Percentiles rank a stretch among this genome's conserved stretches.
phyloP scores from a whole-genome alignment of 1,284 basidiomycete species.

The Austroboletus novae-zelandiae region DNA sequence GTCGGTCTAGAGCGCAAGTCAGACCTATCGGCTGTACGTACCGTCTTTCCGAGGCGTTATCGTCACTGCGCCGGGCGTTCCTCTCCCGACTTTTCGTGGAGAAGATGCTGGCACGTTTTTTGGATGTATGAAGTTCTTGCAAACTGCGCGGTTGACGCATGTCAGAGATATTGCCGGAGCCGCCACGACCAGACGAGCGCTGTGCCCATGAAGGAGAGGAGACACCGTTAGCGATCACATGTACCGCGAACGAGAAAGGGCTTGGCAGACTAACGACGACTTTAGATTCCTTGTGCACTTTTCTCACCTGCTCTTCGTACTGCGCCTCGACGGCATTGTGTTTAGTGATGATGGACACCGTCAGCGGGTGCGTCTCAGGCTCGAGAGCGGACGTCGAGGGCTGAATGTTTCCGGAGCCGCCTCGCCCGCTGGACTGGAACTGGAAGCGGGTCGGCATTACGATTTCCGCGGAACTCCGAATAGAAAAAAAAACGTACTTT shows the following conservation, averaged over 20 bases:
- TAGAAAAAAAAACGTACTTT: constrained; percentile 21
- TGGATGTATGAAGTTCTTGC: constrained; percentile 22
- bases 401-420: constrained; percentile 76
- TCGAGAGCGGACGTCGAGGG: constrained; percentile 58
- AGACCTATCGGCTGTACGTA: constrained; percentile 13
- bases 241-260: no score
- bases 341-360: constrained; percentile 32
- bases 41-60: constrained; percentile 36
- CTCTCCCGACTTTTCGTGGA: constrained; percentile 61
- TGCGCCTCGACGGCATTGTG: constrained; percentile 15
- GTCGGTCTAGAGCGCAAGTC: background rate
- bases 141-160: constrained; percentile 26
- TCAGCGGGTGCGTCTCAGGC: constrained; percentile 25
- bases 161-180: constrained; percentile 31
- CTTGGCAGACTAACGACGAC: constrained; percentile 36
- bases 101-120: constrained; percentile 38
- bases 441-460: constrained; percentile 16
- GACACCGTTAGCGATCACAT: background rate
- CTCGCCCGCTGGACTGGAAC: constrained; percentile 65
- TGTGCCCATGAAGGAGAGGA: constrained; percentile 19
- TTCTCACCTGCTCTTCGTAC: constrained; percentile 47
- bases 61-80: constrained; percentile 42
- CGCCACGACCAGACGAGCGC: constrained; percentile 45
- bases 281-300: constrained; percentile 36
- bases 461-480: background rate